A percentile compares a stretch with the other conserved stretches of the same genome.
Conservation (phyloP, 371 early-diverging fungal genomes). For the Dinochytrium kinnereticum region DNA sequence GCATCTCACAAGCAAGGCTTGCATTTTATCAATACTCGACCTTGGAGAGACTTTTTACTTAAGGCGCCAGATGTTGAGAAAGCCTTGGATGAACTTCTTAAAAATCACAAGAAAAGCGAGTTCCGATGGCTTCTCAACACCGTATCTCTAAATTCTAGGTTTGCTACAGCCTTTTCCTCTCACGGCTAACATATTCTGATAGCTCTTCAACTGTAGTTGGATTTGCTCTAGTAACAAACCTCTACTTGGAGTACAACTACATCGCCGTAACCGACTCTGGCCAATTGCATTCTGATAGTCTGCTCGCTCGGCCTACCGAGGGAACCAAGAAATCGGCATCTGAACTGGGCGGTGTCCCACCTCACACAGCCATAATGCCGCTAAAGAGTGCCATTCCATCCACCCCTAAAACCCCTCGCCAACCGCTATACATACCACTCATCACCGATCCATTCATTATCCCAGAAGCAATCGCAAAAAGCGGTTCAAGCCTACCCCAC, state of each 20-base stretch:
- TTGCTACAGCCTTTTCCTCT: neutral
- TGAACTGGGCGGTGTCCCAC: neutral
- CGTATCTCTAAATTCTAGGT: neutral
- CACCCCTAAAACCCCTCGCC: neutral
- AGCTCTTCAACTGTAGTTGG: neutral
- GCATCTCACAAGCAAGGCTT: neutral
- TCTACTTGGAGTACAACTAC: neutral
- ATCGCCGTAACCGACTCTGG: neutral
- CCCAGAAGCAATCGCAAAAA: neutral
- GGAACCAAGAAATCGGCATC: neutral
- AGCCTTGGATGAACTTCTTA: neutral
- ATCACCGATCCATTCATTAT: neutral
- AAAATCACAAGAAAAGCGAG: neutral
- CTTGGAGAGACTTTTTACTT: neutral
- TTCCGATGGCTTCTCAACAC: neutral
- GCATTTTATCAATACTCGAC: neutral
- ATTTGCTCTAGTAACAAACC: neutral
- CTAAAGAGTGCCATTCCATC: neutral
- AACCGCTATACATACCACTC: neutral
- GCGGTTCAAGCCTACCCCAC: neutral
- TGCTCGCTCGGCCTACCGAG: neutral
- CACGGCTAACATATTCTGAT: neutral
- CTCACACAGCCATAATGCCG: neutral
- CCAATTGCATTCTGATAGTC: neutral
- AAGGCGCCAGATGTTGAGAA: neutral